Conservation (phyloP, 768 basidiomycete species). For the Suillus luteus region DNA sequence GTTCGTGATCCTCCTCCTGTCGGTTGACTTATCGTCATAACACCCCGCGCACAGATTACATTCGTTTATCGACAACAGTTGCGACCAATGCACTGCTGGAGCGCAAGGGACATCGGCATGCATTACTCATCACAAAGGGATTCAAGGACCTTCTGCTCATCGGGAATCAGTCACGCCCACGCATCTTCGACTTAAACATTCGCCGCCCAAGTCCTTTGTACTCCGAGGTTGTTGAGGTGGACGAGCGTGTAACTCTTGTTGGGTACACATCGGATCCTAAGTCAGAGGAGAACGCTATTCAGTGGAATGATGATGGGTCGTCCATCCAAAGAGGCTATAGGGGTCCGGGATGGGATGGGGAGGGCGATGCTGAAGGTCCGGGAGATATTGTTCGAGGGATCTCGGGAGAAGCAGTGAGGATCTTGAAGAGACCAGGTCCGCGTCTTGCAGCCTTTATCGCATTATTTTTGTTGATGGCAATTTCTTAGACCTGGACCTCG, state of each 20-base stretch:
- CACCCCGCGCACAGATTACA: conserved; percentile 62
- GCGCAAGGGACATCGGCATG: conserved; percentile 91
- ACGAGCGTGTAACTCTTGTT: conserved; percentile 93
- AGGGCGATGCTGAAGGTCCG: conserved; percentile 71
- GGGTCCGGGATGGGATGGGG: conserved; percentile 77
- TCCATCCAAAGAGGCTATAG: conserved; percentile 66
- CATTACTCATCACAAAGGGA: conserved; percentile 86
- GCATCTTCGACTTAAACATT: conserved; percentile 94
- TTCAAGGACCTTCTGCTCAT: conserved; percentile 92
- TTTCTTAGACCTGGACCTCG: conserved; percentile 48
- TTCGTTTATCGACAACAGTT: conserved; percentile 90
- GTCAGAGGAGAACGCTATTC: conserved; percentile 71
- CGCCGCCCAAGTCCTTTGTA: conserved; percentile 77
- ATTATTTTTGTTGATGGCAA: conserved; percentile 11
- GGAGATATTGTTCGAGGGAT: conserved; percentile 81
- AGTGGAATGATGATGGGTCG: conserved; percentile 74
- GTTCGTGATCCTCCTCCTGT: conserved; percentile 36
- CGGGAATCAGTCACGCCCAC: conserved; percentile 92
- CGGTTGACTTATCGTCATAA: background rate
- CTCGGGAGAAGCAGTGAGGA: conserved; percentile 87
- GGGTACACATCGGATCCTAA: conserved; percentile 91
- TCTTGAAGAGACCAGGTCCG: conserved; percentile 72
- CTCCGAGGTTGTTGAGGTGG: conserved; percentile 60
- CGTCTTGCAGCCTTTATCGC: conserved; percentile 13
- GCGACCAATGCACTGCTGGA: conserved; percentile 96